These are phyloP conservation scores for Craspedostauros australis DNA, from an alignment of 108 stramenopile species.

Conservation along the genomic window DNA sequence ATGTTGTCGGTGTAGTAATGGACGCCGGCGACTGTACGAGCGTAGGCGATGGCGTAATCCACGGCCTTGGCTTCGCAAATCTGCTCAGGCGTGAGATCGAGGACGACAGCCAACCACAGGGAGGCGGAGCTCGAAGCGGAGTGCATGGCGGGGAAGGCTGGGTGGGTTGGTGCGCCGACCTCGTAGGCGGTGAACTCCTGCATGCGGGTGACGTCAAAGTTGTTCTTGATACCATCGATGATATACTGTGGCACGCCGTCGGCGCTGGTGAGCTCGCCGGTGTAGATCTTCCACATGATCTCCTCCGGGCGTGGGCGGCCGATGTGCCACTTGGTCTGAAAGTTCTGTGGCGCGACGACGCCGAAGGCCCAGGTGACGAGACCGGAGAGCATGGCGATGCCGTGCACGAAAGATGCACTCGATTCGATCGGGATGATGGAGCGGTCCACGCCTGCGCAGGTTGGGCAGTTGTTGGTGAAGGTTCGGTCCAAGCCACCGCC, in stretches of 20 bases:
- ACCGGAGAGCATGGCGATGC: neutral
- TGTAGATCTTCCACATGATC: conserved; percentile 15
- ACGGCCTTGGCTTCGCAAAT: conserved; percentile 9
- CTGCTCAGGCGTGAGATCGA: conserved; percentile 22
- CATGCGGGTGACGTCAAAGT: too few species aligned
- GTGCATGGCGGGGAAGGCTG: conserved; percentile 43
- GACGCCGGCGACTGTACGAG: conserved; percentile 38
- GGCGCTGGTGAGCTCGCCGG: neutral
- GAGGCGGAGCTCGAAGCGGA: conserved; percentile 19
- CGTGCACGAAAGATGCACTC: conserved; percentile 10
- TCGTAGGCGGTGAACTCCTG: conserved; percentile 31
- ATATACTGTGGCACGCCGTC: conserved; percentile 15
- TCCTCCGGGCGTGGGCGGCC: conserved; percentile 36
- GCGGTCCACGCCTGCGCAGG: too few species aligned
- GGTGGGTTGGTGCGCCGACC: conserved; percentile 26
- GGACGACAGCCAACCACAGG: conserved; percentile 27
- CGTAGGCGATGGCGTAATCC: conserved; percentile 33
- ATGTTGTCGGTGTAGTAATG: conserved; percentile 34
- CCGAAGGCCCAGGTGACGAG: conserved; percentile 23
- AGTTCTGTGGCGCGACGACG: conserved; percentile 22
- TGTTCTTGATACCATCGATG: conserved; percentile 1
- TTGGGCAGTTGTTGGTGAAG: too few species aligned
- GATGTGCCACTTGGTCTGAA: conserved; percentile 22
- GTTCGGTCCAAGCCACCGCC: neutral
- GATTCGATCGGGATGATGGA: conserved; percentile 8